These are phyloP conservation scores for peach (Prunus persica) DNA, from an alignment of 306 rosid genomes.

Conservation along the genomic window Prunus_persica_NCBIv2 NC_034012.1:4239501-4240000, in stretches of 20 bases:
- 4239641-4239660: background rate
- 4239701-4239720: slow-evolving; percentile 3
- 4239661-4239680: background rate
- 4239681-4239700: slow-evolving; percentile 2
- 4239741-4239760: background rate
- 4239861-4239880: background rate
- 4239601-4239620: background rate
- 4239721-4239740: background rate
- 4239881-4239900: no score
- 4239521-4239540: no score
- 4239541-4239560: background rate
- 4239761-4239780: background rate
- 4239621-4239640: background rate
- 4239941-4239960: rapidly evolving
- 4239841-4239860: background rate
- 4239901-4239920: no score
- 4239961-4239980: no score
- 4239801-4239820: background rate
- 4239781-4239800: background rate
- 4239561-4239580: background rate
- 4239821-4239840: background rate
- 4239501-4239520: background rate
- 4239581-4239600: background rate
- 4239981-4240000: no score
- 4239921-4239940: no score